Evolutionary conservation across 495 filamentous ascomycete species (phyloP), one percentile per base, ranked within the genome.

Genomic region (Penicillium fimorum): DNA sequence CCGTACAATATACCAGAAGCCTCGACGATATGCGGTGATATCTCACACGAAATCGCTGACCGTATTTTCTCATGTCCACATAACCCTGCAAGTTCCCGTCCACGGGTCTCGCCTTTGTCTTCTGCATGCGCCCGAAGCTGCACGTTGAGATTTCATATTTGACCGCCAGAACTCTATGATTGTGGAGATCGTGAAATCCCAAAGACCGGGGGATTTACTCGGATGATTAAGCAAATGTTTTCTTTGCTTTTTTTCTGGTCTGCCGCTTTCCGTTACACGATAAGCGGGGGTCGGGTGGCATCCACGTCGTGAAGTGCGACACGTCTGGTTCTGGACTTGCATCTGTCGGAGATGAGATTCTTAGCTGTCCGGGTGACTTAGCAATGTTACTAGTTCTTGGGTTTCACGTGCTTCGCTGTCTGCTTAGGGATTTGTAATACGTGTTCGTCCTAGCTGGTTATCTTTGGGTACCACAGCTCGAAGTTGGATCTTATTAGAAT

Each of bases 321-420:
- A n/a, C 24, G 15, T 27, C 40, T 12, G 35, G 33, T 38, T 38
- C 7, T 41, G 35, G 48, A 13, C 18, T 50, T 50, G 35, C 33
- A 50, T 15, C 9, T 40, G 20, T 50, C 33, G 22, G 48, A 38
- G 48, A 40, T 41, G 30, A 50, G 33, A 40, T 50, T 37, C 7
- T 10, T 29, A 12, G 24, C 12, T 37, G 48, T 25, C 33, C 22
- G 1, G 35, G 15, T 40, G 24, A 35, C 35, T 50, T 18, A 22
- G 13, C 32, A 7, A 35, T 10, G 2, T 40, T 11, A 38, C 17
- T 17, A 15, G 35, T 6, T 38, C 15, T 3, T 17, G 6, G 6
- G 15, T 38, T 38, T 7, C 33, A 27, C 25, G 25, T 38, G 35
- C 15, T 38, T 38, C 35, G 2, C 15, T 38, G n/a, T 38, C 35